Evolutionary conservation across 257 asterid species (phyloP), one percentile per base, ranked within the genome.

Genomic region (Nicotiana tomentosiformis): DNA sequence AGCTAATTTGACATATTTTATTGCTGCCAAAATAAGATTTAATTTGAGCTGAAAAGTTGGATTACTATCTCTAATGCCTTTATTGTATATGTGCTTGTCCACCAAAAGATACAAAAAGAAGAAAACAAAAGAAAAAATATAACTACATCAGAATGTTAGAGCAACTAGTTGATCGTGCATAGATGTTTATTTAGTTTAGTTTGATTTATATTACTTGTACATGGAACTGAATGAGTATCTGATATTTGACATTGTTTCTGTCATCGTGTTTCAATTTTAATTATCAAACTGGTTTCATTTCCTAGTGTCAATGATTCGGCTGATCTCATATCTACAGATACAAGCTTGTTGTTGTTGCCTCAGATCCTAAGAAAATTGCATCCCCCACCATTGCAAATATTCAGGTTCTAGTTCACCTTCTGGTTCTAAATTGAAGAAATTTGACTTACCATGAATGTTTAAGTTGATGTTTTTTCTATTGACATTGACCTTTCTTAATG

Each of bases 351-450:
- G 97, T 93, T 84, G 86, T 95, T 81, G 94, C 96, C 37, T 90
- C 95, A 58, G 97, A 92, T 85, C 98, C 98, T 83, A 95, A 86
- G 91, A 95, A 93, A 90, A 89, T 95, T 86, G 93, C 89, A 85
- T 90, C 98, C 82, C 98, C 99, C 80, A 87, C 96, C 84, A 87
- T 93, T 57, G 53, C 91, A 85, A 95, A 95, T 90, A 92, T 95
- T 80, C 99, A 95, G 99, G 99, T 93, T 85, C 80, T 37, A 29
- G 68, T 72, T 84, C 77, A 84, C 5, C 77, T 49, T 57, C 85
- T 77, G 70, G 56, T 68, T 66, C 76, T 16, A 66, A 29, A 32
- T 66, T 15, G 46, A 23, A 74, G 39, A 49, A 49, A 58, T 85
- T 78, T 78, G 51, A 35, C 78, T 67, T 85, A 7, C 39, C 26